Conservation (phyloP, 2,329 filamentous ascomycete species). For the Colletotrichum cereale region DNA sequence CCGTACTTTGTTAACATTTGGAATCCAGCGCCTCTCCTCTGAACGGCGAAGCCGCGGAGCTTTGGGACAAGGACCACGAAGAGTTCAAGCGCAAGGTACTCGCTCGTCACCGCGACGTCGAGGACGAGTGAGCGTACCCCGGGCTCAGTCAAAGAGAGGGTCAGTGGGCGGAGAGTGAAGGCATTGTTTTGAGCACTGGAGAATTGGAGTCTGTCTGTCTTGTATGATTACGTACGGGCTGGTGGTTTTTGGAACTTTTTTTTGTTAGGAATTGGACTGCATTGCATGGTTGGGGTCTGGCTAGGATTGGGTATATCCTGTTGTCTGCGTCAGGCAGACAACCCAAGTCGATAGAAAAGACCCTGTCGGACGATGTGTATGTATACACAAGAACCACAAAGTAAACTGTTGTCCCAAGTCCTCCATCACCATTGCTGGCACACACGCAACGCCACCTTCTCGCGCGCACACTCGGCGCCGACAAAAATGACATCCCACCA, state of each 20-base stretch:
- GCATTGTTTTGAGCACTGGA: conserved; percentile 47
- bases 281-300: conserved; percentile 43
- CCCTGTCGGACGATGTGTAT: conserved; percentile 25
- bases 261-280: conserved; percentile 51
- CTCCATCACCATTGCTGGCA: conserved; percentile 15
- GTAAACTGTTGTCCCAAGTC: conserved; percentile 27
- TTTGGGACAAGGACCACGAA: conserved; percentile 90
- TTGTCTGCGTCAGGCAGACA: conserved; percentile 30
- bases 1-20: conserved; percentile 40
- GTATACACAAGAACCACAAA: conserved; percentile 24
- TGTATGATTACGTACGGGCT: conserved; percentile 45
- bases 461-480: conserved; percentile 17
- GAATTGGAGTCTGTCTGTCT: conserved; percentile 60
- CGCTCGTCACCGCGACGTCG: conserved; percentile 72
- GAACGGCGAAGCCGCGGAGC: conserved; percentile 94
- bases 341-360: conserved; percentile 32
- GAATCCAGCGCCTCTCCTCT: conserved; percentile 83
- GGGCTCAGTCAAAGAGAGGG: neutral
- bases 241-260: conserved; percentile 46
- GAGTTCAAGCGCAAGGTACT: conserved; percentile 87
- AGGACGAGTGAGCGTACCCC: conserved; percentile 65
- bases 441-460: conserved; percentile 17
- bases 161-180: neutral
- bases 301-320: conserved; percentile 35
- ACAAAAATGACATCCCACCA: conserved; percentile 27